These are phyloP conservation scores for Phaeoacremonium minimum DNA, from an alignment of 2,329 filamentous ascomycete genomes.

Conservation along the genomic window DNA sequence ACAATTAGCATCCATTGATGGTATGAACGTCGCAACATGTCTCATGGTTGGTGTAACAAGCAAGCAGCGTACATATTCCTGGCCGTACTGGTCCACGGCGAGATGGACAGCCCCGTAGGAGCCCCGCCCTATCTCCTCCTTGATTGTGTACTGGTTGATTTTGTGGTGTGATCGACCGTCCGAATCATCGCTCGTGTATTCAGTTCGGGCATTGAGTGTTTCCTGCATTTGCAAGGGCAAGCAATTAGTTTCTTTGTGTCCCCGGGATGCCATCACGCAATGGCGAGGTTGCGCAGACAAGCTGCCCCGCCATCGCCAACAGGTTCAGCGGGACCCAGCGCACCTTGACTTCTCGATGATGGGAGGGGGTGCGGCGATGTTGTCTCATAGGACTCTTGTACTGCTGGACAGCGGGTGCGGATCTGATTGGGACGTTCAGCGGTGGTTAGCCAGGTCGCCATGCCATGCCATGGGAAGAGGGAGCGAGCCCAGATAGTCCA, in stretches of 20 bases:
- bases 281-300: no score
- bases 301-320: no score
- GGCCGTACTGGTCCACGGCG: conserved; percentile 83
- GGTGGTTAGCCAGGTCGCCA: no score
- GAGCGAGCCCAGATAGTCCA: no score
- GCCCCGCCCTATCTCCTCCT: conserved; percentile 92
- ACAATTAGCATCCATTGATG: conserved; percentile 9
- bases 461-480: no score
- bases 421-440: no score
- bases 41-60: no score
- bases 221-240: conserved; percentile 52
- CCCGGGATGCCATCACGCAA: no score
- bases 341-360: conserved; percentile 56
- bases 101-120: conserved; percentile 93
- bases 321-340: no score
- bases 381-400: conserved; percentile 53
- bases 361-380: conserved; percentile 52
- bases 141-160: conserved; percentile 93
- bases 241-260: background rate
- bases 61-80: conserved; percentile 73
- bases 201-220: conserved; percentile 84
- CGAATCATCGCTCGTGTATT: conserved; percentile 79
- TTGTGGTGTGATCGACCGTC: conserved; percentile 78
- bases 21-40: conserved; percentile 4
- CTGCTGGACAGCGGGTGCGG: conserved; percentile 33